These are phyloP conservation scores for Hibiscus trionum DNA, from an alignment of 345 rosid genomes.

Conservation along the genomic window DNA sequence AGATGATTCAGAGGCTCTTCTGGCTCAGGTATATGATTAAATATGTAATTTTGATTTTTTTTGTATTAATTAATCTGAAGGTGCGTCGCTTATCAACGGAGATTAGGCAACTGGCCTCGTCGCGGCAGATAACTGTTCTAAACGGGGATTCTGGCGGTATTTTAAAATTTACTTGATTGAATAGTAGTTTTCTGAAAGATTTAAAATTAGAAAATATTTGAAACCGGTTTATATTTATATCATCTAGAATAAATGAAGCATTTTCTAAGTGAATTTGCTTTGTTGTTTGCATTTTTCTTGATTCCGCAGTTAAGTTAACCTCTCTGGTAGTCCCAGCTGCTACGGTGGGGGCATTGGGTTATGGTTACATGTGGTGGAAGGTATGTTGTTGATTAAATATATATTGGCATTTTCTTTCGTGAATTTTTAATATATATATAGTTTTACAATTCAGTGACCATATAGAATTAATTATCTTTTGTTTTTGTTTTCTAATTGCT, in stretches of 20 bases:
- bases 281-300: background rate
- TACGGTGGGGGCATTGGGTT: slow-evolving; percentile 78
- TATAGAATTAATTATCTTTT: background rate
- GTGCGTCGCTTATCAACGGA: slow-evolving; percentile 60
- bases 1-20: slow-evolving; percentile 54
- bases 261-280: background rate
- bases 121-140: slow-evolving; percentile 65
- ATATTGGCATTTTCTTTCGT: background rate
- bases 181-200: background rate
- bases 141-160: slow-evolving; percentile 62
- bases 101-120: slow-evolving; percentile 53
- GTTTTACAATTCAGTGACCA: background rate
- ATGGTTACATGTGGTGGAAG: slow-evolving; percentile 99
- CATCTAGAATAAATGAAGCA: background rate
- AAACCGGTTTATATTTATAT: background rate
- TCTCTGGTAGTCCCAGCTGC: slow-evolving; percentile 68
- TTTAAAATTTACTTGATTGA: background rate
- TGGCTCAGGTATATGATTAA: slow-evolving; percentile 50
- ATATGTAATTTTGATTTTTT: background rate
- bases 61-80: slow-evolving; percentile 20
- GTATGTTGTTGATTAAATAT: slow-evolving; percentile 19
- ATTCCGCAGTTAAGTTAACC: slow-evolving; percentile 44
- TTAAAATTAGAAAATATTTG: background rate
- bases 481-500: background rate
- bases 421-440: background rate